Percentiles rank a stretch among this genome's conserved stretches.
These are phyloP conservation scores for Phialemonium atrogriseum DNA, from an alignment of 2,329 filamentous ascomycete genomes.

Conservation along the genomic window DNA sequence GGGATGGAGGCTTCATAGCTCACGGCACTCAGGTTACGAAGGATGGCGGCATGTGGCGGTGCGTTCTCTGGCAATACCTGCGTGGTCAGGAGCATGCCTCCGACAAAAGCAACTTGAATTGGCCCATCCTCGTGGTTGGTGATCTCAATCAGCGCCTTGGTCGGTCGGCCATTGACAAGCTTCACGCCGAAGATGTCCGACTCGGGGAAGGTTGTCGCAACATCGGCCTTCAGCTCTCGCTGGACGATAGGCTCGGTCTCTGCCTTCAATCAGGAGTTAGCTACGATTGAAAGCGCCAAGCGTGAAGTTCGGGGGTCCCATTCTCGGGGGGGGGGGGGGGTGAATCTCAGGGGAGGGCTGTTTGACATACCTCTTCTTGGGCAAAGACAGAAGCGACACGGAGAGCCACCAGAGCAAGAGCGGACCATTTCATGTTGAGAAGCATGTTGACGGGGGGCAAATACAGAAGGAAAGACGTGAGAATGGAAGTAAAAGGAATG, in stretches of 20 bases:
- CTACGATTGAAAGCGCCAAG: constrained; percentile 12
- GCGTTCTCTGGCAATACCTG: constrained; percentile 40
- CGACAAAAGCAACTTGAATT: constrained; percentile 67
- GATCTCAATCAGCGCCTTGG: constrained; percentile 73
- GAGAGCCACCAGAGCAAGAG: constrained; percentile 63
- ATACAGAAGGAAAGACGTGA: not conserved
- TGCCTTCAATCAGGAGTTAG: constrained; percentile 11
- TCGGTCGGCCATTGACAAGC: constrained; percentile 86
- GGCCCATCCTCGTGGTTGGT: constrained; percentile 73
- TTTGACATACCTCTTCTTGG: constrained; percentile 47
- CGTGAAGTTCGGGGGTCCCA: not conserved
- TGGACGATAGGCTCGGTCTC: constrained; percentile 6
- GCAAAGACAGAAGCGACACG: constrained; percentile 58
- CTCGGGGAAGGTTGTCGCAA: constrained; percentile 56
- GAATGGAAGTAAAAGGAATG: constrained; percentile 1
- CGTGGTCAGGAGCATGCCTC: constrained; percentile 60
- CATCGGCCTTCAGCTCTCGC: constrained; percentile 52
- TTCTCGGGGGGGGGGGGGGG: not conserved
- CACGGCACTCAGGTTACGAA: constrained; percentile 78
- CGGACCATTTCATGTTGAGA: constrained; percentile 65
- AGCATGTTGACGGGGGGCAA: constrained; percentile 36
- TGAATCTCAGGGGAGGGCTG: constrained; percentile 12
- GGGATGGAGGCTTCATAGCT: constrained; percentile 67
- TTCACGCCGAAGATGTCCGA: constrained; percentile 89
- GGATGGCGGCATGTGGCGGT: constrained; percentile 43